Percentiles rank a stretch among this genome's conserved stretches.
These are phyloP conservation scores for Oryza punctata DNA, from an alignment of 176 grass and related monocot genomes.

Conservation along the genomic window DNA sequence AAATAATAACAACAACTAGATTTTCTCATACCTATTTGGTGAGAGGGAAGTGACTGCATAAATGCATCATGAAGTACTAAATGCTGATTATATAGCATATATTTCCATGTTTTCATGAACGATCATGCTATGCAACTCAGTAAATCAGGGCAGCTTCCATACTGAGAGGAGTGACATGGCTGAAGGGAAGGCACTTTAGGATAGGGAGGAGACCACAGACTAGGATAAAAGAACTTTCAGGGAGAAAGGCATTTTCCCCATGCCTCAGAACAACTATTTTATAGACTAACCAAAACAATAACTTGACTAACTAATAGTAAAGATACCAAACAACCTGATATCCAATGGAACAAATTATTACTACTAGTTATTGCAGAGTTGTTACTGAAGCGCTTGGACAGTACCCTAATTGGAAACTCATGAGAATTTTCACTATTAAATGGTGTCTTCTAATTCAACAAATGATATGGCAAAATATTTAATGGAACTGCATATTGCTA, in stretches of 20 bases:
- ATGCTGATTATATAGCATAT: background rate
- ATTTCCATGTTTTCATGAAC: background rate
- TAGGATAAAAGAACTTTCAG: background rate
- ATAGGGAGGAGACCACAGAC: no score
- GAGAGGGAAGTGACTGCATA: background rate
- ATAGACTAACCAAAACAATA: background rate
- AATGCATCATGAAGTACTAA: background rate
- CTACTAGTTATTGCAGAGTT: background rate
- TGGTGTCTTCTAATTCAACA: slow-evolving; percentile 16
- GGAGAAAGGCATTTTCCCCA: background rate
- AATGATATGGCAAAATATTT: slow-evolving; percentile 9
- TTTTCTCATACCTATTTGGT: background rate
- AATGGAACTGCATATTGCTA: background rate
- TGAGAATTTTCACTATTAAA: background rate
- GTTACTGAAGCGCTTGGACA: background rate
- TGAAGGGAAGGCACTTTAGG: background rate
- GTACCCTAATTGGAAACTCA: background rate
- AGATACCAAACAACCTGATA: background rate
- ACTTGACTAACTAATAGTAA: background rate
- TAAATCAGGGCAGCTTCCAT: background rate
- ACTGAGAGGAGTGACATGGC: background rate
- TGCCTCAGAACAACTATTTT: background rate
- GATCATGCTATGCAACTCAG: background rate
- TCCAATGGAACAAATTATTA: background rate
- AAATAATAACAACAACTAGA: background rate